Percentiles rank a stretch among this genome's conserved stretches.
phyloP scores from a whole-genome alignment of 2,329 filamentous ascomycete species.

The Paraconiothyrium brasiliense region DNA sequence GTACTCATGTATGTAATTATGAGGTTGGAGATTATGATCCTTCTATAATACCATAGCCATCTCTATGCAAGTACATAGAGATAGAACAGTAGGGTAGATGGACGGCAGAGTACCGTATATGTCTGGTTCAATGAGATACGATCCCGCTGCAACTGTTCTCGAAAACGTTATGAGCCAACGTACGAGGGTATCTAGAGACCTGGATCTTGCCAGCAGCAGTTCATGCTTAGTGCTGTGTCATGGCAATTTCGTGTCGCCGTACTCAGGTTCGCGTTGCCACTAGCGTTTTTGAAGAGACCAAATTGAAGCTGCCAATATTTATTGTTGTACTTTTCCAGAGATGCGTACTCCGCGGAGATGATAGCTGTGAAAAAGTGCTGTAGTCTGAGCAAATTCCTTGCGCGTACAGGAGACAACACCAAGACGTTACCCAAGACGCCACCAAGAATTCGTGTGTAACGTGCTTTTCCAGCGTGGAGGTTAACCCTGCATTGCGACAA shows the following conservation, averaged over 20 bases:
- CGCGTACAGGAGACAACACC: not conserved
- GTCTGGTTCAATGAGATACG: too few species aligned
- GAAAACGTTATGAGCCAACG: not conserved
- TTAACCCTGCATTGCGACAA: not conserved
- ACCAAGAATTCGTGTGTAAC: not conserved
- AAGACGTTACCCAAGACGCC: not conserved
- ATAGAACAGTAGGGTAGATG: not conserved
- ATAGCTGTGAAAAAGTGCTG: not conserved
- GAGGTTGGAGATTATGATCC: not conserved
- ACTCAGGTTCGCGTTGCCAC: constrained; percentile 1
- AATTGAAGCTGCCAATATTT: not conserved
- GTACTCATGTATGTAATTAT: not conserved
- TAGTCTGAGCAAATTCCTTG: constrained; percentile 2
- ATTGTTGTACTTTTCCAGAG: not conserved
- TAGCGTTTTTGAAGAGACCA: not conserved
- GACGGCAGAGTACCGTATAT: not conserved
- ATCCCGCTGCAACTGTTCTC: too few species aligned
- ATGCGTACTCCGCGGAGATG: not conserved
- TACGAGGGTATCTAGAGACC: not conserved
- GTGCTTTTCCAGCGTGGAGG: not conserved
- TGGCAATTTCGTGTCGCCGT: not conserved
- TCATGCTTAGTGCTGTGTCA: not conserved
- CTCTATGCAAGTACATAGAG: not conserved
- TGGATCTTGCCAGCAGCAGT: not conserved
- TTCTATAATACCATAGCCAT: not conserved